These are phyloP conservation scores for Brassica napus DNA, from an alignment of 345 rosid genomes.

Conservation along the genomic window DNA sequence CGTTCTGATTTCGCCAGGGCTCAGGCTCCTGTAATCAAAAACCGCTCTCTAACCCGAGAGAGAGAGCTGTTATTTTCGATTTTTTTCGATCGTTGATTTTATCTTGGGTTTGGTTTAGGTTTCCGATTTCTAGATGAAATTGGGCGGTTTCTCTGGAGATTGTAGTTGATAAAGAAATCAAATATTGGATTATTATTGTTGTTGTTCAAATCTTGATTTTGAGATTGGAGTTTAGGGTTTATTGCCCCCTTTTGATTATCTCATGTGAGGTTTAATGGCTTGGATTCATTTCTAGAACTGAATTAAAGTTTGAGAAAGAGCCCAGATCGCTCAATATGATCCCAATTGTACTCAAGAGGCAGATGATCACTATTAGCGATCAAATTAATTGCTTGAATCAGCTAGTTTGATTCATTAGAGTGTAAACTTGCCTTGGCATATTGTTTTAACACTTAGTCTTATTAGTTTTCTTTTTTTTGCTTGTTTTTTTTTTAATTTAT, in stretches of 20 bases:
- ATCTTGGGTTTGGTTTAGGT: slow-evolving; percentile 32
- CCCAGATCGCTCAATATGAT: too few species aligned
- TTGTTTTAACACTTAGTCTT: background rate
- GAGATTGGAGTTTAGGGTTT: slow-evolving; percentile 41
- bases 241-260: slow-evolving; percentile 24
- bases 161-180: slow-evolving; percentile 7
- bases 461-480: background rate
- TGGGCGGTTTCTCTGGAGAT: slow-evolving; percentile 8
- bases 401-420: background rate
- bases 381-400: background rate
- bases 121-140: slow-evolving; percentile 1
- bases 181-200: slow-evolving; percentile 11
- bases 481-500: background rate
- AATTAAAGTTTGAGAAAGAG: too few species aligned
- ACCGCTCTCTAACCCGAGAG: background rate
- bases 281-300: background rate
- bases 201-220: background rate
- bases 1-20: slow-evolving; percentile 18
- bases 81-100: slow-evolving; percentile 18
- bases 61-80: slow-evolving; percentile 13
- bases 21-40: slow-evolving; percentile 37
- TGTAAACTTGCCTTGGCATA: background rate
- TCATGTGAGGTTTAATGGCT: slow-evolving; percentile 30
- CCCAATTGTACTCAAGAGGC: too few species aligned
- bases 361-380: too few species aligned